Conservation (phyloP, 2,329 filamentous ascomycete species). For the Cladosporium sp. region DNA sequence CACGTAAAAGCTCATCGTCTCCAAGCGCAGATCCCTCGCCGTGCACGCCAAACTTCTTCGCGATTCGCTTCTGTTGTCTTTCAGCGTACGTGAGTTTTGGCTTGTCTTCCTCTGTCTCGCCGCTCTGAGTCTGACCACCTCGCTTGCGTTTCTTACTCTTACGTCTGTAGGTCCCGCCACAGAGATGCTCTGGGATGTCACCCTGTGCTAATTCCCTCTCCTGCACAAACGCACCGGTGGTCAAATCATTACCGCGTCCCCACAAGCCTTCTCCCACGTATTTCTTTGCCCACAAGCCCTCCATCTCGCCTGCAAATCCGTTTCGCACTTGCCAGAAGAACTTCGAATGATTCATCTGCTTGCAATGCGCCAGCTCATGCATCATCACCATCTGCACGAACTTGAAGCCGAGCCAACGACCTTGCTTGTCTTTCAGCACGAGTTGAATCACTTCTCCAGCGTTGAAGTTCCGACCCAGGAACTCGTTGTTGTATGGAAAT, state of each 20-base stretch:
- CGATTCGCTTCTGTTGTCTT: constrained; percentile 65
- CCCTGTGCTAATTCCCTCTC: constrained; percentile 53
- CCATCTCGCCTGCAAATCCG: constrained; percentile 67
- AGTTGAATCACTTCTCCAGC: constrained; percentile 82
- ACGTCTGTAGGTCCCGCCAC: constrained; percentile 73
- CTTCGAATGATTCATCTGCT: constrained; percentile 84
- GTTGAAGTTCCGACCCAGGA: constrained; percentile 87
- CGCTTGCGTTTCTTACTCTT: constrained; percentile 48
- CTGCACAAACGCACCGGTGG: constrained; percentile 58
- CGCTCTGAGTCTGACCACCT: constrained; percentile 49
- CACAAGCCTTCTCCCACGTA: constrained; percentile 82
- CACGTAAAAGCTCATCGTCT: constrained; percentile 62
- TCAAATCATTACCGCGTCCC: constrained; percentile 65
- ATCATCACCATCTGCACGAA: constrained; percentile 96
- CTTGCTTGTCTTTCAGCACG: constrained; percentile 65
- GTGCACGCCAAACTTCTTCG: constrained; percentile 79
- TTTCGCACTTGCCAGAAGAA: constrained; percentile 79
- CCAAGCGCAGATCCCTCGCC: constrained; percentile 68
- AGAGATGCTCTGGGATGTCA: constrained; percentile 58
- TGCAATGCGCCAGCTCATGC: constrained; percentile 83
- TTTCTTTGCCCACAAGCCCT: constrained; percentile 61
- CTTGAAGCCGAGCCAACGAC: constrained; percentile 70
- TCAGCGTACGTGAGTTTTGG: constrained; percentile 63
- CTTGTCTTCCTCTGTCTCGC: constrained; percentile 33
- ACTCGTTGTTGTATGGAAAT: constrained; percentile 74